Evolutionary conservation across 1,139 yeast species (phyloP).

Genomic region (Taphrina sp.): DNA sequence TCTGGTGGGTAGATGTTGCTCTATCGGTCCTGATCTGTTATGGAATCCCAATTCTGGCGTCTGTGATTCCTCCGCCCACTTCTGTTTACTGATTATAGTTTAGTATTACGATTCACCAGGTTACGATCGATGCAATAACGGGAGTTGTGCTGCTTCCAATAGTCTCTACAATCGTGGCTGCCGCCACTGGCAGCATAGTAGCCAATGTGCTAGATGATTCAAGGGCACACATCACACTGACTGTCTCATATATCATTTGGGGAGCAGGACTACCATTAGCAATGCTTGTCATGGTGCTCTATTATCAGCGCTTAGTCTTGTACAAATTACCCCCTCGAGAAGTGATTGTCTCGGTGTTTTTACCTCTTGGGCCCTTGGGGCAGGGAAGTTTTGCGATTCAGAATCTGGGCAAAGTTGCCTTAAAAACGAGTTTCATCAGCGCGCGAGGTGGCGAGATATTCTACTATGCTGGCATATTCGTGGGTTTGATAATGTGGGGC

Average conservation of each 20-base stretch:
- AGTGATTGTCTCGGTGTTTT: background rate
- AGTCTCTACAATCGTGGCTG: conserved; percentile 7
- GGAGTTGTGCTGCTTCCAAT: background rate
- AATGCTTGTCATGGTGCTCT: background rate
- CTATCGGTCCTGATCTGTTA: too few relatives aligned
- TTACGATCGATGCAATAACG: background rate
- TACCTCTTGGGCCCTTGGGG: background rate
- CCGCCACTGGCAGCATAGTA: conserved; percentile 1
- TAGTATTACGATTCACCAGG: background rate
- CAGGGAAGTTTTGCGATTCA: background rate
- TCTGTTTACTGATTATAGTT: background rate
- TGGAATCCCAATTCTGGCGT: too few relatives aligned
- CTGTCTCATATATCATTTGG: background rate
- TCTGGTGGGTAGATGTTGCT: background rate
- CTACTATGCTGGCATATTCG: background rate
- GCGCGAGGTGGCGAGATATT: background rate
- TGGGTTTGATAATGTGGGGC: background rate
- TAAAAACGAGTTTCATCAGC: background rate
- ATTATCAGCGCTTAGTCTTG: background rate
- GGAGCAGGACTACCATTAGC: conserved; percentile 1
- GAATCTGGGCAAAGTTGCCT: background rate
- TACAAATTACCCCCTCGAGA: background rate
- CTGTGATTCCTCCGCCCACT: too few relatives aligned
- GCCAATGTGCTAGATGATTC: background rate
- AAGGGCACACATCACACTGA: background rate